Conservation (phyloP, 2,329 filamentous ascomycete species). For the Cladosporium sp. region DNA sequence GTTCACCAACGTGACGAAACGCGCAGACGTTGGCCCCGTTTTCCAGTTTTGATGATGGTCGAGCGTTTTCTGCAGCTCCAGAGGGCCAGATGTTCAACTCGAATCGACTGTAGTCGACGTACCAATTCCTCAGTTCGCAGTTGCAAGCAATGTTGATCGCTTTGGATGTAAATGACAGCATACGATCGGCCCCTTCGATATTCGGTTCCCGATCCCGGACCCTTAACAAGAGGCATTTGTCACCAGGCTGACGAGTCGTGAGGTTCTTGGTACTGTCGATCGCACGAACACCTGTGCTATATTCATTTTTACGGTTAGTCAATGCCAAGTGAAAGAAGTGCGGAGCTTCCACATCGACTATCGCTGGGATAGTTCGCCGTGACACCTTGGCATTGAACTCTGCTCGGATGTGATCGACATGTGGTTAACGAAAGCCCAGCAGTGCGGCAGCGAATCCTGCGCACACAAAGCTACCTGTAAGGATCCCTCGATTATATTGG, state of each 20-base stretch:
- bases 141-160: not conserved
- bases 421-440: not conserved
- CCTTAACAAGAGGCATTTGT: not conserved
- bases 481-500: not conserved
- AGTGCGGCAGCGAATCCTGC: not conserved
- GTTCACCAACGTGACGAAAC: not conserved
- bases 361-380: not conserved
- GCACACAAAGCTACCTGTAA: not conserved
- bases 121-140: not conserved
- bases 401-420: not conserved
- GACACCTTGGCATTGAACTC: not conserved
- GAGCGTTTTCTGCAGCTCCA: not conserved
- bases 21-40: not conserved
- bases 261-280: not conserved
- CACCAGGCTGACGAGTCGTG: not conserved
- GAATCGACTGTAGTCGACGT: not conserved
- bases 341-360: too few species aligned
- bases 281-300: not conserved
- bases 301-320: not conserved
- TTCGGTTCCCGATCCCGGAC: not conserved
- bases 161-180: not conserved
- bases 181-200: not conserved
- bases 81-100: not conserved
- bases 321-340: not conserved
- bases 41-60: not conserved